A percentile compares a stretch with the other conserved stretches of the same genome.
Conservation (phyloP, 495 filamentous ascomycete genomes). For the Evansstolkia leycettana region DNA sequence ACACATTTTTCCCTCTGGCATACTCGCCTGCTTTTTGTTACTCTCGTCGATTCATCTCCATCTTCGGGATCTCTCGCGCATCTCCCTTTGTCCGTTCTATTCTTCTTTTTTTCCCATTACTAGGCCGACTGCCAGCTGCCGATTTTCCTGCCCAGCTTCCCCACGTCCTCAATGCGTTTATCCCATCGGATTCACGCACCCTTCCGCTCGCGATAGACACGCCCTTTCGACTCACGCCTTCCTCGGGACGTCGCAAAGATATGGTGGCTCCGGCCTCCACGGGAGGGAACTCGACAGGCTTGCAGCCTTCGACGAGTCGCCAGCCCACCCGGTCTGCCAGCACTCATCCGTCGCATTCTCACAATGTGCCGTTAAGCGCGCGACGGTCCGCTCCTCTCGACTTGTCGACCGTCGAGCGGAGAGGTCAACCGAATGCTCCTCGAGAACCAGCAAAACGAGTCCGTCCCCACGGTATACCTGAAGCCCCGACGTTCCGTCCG, state of each 20-base stretch:
- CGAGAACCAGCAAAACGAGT: slow-evolving; percentile 65
- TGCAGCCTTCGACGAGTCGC: slow-evolving; percentile 21
- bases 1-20: slow-evolving; percentile 16
- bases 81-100: background rate
- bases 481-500: slow-evolving; percentile 85
- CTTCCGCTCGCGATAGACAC: slow-evolving; percentile 16
- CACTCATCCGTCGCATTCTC: slow-evolving; percentile 35
- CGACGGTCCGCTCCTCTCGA: slow-evolving; percentile 65
- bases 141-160: background rate
- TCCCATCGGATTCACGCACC: slow-evolving; percentile 18
- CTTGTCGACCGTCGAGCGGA: slow-evolving; percentile 79
- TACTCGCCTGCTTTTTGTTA: slow-evolving; percentile 8
- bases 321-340: slow-evolving; percentile 31
- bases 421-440: slow-evolving; percentile 62
- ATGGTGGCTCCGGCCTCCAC: slow-evolving; percentile 43
- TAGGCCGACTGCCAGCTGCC: background rate
- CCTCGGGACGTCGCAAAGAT: slow-evolving; percentile 11
- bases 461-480: slow-evolving; percentile 70
- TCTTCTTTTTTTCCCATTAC: background rate
- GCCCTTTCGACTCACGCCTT: slow-evolving; percentile 8
- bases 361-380: slow-evolving; percentile 55
- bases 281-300: slow-evolving; percentile 30
- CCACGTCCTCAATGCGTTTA: slow-evolving; percentile 19
- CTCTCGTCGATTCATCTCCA: slow-evolving; percentile 8
- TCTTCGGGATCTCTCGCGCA: slow-evolving; percentile 11